Percentiles rank a stretch among this genome's conserved stretches.
Conservation (phyloP, 768 basidiomycete species). For the Termitomyces sp. region DNA sequence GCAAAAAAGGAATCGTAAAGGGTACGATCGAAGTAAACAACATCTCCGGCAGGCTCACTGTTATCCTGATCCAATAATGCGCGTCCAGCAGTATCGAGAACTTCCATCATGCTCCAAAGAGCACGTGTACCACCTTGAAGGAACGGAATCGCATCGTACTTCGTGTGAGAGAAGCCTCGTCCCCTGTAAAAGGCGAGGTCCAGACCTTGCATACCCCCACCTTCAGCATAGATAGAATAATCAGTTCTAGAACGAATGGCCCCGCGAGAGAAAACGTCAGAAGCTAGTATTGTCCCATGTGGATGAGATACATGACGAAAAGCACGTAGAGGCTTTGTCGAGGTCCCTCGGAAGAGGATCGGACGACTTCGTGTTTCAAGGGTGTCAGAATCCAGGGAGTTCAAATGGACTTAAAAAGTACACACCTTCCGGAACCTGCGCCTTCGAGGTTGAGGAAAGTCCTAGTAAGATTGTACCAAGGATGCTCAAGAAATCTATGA, state of each 20-base stretch:
- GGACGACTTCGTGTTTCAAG: slow-evolving; percentile 46
- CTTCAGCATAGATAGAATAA: slow-evolving; percentile 53
- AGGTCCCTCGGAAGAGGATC: slow-evolving; percentile 68
- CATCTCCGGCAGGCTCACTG: slow-evolving; percentile 20
- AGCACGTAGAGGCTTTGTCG: slow-evolving; percentile 46
- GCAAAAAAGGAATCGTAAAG: neutral
- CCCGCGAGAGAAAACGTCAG: slow-evolving; percentile 64
- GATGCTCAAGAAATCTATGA: slow-evolving; percentile 62
- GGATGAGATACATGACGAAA: slow-evolving; percentile 57
- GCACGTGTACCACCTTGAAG: slow-evolving; percentile 42
- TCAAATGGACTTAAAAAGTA: neutral
- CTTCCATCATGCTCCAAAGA: slow-evolving; percentile 80
- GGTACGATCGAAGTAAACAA: slow-evolving; percentile 75
- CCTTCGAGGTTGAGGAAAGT: slow-evolving; percentile 82
- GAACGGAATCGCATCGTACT: slow-evolving; percentile 59
- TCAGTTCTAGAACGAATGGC: slow-evolving; percentile 69
- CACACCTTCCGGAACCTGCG: slow-evolving; percentile 71
- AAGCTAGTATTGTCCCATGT: slow-evolving; percentile 64
- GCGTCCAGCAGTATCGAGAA: slow-evolving; percentile 46
- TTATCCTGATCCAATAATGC: slow-evolving; percentile 44
- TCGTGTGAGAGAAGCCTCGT: slow-evolving; percentile 73
- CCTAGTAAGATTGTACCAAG: slow-evolving; percentile 61
- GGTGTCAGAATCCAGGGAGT: neutral
- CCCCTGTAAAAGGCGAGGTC: slow-evolving; percentile 78
- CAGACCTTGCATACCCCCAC: slow-evolving; percentile 49